phyloP scores from a whole-genome alignment of 164 flowering plant genomes.

The Euptelea pleiosperma region DNA sequence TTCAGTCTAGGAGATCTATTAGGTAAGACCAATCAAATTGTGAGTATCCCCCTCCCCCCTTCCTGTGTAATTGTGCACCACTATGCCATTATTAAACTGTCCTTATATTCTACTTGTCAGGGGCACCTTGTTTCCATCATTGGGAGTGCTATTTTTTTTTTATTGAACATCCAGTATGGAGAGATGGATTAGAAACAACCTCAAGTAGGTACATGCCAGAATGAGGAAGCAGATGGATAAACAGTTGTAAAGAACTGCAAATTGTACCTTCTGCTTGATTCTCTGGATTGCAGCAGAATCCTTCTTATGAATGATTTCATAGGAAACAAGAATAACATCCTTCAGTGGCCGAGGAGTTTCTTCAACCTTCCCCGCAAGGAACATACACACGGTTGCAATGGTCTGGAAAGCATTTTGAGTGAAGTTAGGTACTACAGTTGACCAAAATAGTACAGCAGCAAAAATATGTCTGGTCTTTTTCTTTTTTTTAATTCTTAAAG shows the following conservation, averaged over 20 bases:
- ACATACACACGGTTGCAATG: conserved; percentile 83
- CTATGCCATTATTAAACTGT: background rate
- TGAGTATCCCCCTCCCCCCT: background rate
- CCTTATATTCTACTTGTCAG: background rate
- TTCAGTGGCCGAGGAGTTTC: conserved; percentile 87
- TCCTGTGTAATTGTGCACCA: background rate
- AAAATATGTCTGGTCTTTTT: too few species aligned
- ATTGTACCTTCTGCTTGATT: conserved; percentile 74
- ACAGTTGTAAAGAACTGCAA: conserved; percentile 11
- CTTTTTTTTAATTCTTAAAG: too few species aligned
- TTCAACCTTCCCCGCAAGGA: conserved; percentile 89
- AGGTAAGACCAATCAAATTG: background rate
- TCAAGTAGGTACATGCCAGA: conserved; percentile 8
- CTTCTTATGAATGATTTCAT: conserved; percentile 75
- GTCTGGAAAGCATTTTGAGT: conserved; percentile 37
- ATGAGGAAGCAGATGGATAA: conserved; percentile 10
- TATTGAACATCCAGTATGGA: background rate
- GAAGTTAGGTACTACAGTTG: background rate
- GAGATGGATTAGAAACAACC: conserved; percentile 8
- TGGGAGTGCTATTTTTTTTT: too few species aligned
- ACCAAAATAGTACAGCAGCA: background rate
- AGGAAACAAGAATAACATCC: conserved; percentile 80
- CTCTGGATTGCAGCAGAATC: conserved; percentile 74
- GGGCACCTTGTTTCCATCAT: background rate
- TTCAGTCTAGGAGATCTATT: background rate